Evolutionary conservation across 495 filamentous ascomycete species (phyloP).

Genomic region (Glarea lozoyensis): DNA sequence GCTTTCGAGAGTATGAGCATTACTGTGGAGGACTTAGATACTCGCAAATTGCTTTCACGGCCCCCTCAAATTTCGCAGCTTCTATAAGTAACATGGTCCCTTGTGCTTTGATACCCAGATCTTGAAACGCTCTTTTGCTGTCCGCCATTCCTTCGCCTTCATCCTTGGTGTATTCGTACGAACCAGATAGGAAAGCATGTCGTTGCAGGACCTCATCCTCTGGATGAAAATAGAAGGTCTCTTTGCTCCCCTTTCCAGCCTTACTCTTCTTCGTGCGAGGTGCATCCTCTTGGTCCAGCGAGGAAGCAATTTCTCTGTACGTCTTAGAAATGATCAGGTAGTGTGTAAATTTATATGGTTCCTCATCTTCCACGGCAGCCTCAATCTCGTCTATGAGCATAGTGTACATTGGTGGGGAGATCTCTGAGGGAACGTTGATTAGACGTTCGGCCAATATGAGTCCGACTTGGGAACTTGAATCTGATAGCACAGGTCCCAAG

Average conservation of each 20-base stretch:
- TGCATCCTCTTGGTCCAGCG: constrained; percentile 58
- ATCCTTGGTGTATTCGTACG: constrained; percentile 70
- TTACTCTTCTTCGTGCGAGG: constrained; percentile 74
- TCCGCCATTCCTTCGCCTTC: constrained; percentile 70
- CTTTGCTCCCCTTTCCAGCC: constrained; percentile 39
- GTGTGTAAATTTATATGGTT: constrained; percentile 88
- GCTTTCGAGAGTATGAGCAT: constrained; percentile 9
- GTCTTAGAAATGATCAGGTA: constrained; percentile 86
- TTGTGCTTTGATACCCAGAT: constrained; percentile 76
- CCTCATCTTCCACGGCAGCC: constrained; percentile 81
- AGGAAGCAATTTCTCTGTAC: constrained; percentile 79
- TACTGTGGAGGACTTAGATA: constrained; percentile 46
- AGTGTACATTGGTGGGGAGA: constrained; percentile 90
- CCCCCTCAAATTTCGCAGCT: constrained; percentile 53
- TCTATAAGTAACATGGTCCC: constrained; percentile 77
- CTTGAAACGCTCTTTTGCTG: constrained; percentile 88
- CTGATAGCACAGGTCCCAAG: constrained; percentile 46
- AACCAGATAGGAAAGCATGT: constrained; percentile 54
- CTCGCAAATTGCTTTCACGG: constrained; percentile 61
- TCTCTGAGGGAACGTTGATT: constrained; percentile 89
- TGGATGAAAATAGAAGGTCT: constrained; percentile 84
- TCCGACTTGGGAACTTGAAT: constrained; percentile 51
- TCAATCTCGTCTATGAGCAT: constrained; percentile 91
- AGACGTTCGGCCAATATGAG: constrained; percentile 83
- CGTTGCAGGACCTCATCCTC: constrained; percentile 87